Percentiles rank a stretch among this genome's conserved stretches.
Conservation (phyloP, 2,329 filamentous ascomycete species). For the Ophiocordyceps camponoti-leonardi region DNA sequence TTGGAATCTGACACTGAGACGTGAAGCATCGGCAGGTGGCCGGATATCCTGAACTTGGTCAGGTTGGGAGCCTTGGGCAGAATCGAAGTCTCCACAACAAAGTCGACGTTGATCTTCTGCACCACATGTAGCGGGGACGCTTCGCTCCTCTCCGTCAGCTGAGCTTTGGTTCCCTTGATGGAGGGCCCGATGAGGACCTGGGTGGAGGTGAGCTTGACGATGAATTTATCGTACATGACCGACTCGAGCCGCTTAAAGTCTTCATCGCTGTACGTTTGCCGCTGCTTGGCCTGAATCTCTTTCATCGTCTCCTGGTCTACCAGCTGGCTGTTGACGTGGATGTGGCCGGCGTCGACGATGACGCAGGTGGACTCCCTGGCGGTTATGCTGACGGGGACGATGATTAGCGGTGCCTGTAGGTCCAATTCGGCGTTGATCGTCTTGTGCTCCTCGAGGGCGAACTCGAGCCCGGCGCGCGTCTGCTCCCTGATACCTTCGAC, state of each 20-base stretch:
- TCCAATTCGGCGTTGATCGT: conserved; percentile 94
- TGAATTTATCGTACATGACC: conserved; percentile 95
- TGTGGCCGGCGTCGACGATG: conserved; percentile 91
- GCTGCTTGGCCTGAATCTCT: conserved; percentile 82
- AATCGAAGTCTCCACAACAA: conserved; percentile 90
- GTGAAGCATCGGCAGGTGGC: conserved; percentile 81
- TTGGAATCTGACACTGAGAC: conserved; percentile 86
- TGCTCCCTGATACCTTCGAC: conserved; percentile 91
- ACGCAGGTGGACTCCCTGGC: conserved; percentile 67
- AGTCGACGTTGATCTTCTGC: conserved; percentile 93
- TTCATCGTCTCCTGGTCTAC: conserved; percentile 83
- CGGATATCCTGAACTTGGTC: conserved; percentile 80
- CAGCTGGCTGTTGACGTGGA: conserved; percentile 82
- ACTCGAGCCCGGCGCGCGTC: conserved; percentile 87
- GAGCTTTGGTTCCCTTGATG: conserved; percentile 73
- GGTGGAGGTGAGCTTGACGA: conserved; percentile 82
- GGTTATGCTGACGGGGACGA: conserved; percentile 85
- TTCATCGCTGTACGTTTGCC: conserved; percentile 69
- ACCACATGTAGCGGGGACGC: conserved; percentile 71
- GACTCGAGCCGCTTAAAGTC: conserved; percentile 80
- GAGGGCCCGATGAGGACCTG: conserved; percentile 92
- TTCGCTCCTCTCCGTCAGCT: conserved; percentile 52
- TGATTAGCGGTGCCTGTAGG: conserved; percentile 87
- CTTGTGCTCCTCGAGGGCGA: conserved; percentile 93
- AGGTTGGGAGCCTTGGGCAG: conserved; percentile 89